Percentiles rank a stretch among this genome's conserved stretches.
phyloP scores from a whole-genome alignment of 176 grass and related monocot genomes.

The Secale cereale region DNA sequence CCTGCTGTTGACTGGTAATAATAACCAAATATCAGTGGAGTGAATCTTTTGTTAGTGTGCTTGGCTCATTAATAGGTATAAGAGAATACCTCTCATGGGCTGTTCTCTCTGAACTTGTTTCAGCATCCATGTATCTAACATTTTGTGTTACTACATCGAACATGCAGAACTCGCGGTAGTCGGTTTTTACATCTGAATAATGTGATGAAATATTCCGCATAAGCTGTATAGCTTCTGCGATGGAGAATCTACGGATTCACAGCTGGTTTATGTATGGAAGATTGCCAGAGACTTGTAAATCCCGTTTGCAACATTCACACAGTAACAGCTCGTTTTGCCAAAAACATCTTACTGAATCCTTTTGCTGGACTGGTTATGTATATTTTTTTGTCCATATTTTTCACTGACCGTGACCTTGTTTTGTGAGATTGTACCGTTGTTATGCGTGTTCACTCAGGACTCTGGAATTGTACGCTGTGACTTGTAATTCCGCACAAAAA shows the following conservation, averaged over 20 bases:
- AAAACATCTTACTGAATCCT: not conserved
- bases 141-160: not conserved
- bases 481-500: no score
- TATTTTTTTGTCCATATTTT: not conserved
- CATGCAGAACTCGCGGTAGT: not conserved
- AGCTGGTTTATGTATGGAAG: not conserved
- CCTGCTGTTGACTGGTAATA: not conserved
- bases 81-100: not conserved
- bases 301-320: not conserved
- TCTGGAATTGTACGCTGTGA: not conserved
- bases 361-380: not conserved
- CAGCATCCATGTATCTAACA: not conserved
- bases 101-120: not conserved
- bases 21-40: not conserved
- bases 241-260: not conserved
- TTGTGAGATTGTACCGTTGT: not conserved
- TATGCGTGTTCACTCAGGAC: not conserved
- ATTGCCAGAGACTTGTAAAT: not conserved
- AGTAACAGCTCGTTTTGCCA: not conserved
- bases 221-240: not conserved
- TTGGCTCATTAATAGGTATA: not conserved
- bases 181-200: slow-evolving; percentile 1
- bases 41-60: not conserved
- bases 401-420: not conserved
- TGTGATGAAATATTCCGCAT: no score